Evolutionary conservation across 495 filamentous ascomycete genomes (phyloP).

Genomic region (Penicillium lagena): DNA sequence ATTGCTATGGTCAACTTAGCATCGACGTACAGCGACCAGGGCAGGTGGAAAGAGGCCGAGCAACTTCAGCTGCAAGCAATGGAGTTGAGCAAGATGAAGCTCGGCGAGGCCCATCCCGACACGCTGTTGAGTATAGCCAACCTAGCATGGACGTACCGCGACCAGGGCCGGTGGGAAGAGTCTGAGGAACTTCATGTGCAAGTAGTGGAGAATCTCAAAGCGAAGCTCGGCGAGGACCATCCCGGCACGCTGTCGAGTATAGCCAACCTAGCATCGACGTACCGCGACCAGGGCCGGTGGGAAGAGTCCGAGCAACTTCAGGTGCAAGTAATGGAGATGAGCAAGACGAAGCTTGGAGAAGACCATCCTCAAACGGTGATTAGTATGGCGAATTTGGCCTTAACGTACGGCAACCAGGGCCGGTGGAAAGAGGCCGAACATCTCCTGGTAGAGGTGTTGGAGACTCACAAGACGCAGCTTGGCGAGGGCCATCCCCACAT

Average conservation of each 20-base stretch:
- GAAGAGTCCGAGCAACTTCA: background rate
- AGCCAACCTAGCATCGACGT: constrained; percentile 4
- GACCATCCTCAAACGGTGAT: too few species aligned
- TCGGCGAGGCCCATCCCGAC: constrained; percentile 28
- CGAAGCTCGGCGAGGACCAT: constrained; percentile 24
- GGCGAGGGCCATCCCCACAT: too few species aligned
- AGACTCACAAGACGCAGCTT: too few species aligned
- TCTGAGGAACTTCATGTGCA: constrained; percentile 12
- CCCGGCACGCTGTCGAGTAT: constrained; percentile 12
- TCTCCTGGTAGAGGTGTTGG: too few species aligned
- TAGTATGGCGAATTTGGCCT: too few species aligned
- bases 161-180: constrained; percentile 19
- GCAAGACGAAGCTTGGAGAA: too few species aligned
- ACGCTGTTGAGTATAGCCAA: constrained; percentile 20
- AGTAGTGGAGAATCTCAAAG: constrained; percentile 9
- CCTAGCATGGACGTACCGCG: constrained; percentile 15
- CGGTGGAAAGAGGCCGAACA: too few species aligned
- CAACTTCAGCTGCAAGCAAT: constrained; percentile 12
- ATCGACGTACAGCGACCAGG: background rate
- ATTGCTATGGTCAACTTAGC: too few species aligned
- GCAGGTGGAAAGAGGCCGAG: constrained; percentile 21
- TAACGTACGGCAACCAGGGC: too few species aligned
- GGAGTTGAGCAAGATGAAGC: constrained; percentile 10
- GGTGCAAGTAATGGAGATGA: too few species aligned
- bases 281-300: background rate